Percentiles rank a stretch among this genome's conserved stretches.
Conservation (phyloP, 1,284 basidiomycete genomes). For the Malassezia japonica region DNA sequence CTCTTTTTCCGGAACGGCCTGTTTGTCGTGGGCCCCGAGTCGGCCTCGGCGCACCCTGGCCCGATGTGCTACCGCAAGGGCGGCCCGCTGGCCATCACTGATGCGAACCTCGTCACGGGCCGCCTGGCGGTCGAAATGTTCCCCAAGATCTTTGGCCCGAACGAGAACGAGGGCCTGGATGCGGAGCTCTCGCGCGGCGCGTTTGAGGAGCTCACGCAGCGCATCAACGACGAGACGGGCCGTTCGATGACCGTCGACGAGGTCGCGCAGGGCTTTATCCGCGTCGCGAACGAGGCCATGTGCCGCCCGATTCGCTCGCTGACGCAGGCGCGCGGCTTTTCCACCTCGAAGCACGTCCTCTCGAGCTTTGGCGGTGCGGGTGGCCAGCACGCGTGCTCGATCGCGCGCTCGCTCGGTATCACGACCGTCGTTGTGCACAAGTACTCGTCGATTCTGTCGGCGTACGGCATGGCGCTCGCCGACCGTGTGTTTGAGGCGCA, state of each 20-base stretch:
- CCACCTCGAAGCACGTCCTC: constrained; percentile 74
- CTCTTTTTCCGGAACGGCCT: constrained; percentile 46
- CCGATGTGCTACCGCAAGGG: constrained; percentile 46
- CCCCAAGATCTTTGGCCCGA: constrained; percentile 76
- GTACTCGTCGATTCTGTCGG: constrained; percentile 76
- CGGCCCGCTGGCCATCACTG: constrained; percentile 44
- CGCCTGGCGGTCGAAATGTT: constrained; percentile 52
- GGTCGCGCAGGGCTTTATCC: constrained; percentile 64
- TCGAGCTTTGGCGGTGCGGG: constrained; percentile 85
- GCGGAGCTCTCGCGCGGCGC: constrained; percentile 53
- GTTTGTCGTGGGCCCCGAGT: constrained; percentile 44
- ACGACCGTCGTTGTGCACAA: constrained; percentile 73
- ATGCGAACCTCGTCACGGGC: constrained; percentile 45
- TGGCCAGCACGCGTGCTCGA: constrained; percentile 82
- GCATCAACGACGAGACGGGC: constrained; percentile 61
- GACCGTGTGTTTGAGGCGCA: constrained; percentile 68
- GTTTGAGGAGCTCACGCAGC: constrained; percentile 60
- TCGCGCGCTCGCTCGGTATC: constrained; percentile 70
- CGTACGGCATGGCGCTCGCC: constrained; percentile 77
- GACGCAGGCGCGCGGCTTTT: constrained; percentile 80
- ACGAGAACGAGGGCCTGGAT: constrained; percentile 72
- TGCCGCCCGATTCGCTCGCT: constrained; percentile 79
- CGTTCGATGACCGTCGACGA: constrained; percentile 65
- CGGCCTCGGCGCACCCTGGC: constrained; percentile 43
- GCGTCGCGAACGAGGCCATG: constrained; percentile 55